phyloP scores from a whole-genome alignment of 495 filamentous ascomycete species.

The Hypoxylon fragiforme region DNA sequence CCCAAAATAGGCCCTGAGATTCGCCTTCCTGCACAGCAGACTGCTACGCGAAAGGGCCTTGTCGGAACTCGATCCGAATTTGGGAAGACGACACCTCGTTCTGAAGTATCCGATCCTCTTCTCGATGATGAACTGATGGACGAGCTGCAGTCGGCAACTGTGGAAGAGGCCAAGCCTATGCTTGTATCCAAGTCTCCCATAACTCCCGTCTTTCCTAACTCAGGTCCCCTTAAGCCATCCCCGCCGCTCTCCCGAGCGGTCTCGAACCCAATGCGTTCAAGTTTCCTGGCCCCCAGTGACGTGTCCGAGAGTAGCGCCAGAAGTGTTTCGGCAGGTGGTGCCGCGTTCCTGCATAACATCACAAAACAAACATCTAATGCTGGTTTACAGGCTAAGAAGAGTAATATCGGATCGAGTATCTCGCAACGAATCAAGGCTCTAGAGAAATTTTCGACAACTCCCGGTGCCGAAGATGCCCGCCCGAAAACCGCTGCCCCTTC shows the following conservation, averaged over 20 bases:
- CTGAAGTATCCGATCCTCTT: slow-evolving; percentile 63
- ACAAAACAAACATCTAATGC: slow-evolving; percentile 46
- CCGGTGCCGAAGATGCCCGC: slow-evolving; percentile 38
- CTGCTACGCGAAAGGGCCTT: slow-evolving; percentile 50
- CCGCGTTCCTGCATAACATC: slow-evolving; percentile 51
- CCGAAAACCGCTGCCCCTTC: slow-evolving; percentile 45
- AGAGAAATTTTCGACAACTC: slow-evolving; percentile 64
- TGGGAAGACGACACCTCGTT: slow-evolving; percentile 53
- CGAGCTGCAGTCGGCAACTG: slow-evolving; percentile 78
- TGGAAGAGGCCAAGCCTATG: slow-evolving; percentile 83
- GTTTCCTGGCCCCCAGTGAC: slow-evolving; percentile 46
- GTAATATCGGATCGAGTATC: slow-evolving; percentile 84
- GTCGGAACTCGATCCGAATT: slow-evolving; percentile 59
- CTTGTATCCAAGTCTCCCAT: slow-evolving; percentile 83
- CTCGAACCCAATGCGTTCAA: slow-evolving; percentile 52
- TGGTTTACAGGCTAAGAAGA: slow-evolving; percentile 65
- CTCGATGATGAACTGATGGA: slow-evolving; percentile 88
- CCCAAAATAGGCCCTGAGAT: slow-evolving; percentile 19
- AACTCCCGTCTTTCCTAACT: slow-evolving; percentile 61
- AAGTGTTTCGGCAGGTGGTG: slow-evolving; percentile 51
- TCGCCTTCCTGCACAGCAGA: slow-evolving; percentile 28
- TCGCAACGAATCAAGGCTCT: slow-evolving; percentile 88
- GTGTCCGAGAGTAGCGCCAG: slow-evolving; percentile 42
- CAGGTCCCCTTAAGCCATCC: slow-evolving; percentile 39
- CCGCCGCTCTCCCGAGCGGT: slow-evolving; percentile 45